Evolutionary conservation across 371 early-diverging fungal genomes (phyloP).

Genomic region (Mycotypha africana): DNA sequence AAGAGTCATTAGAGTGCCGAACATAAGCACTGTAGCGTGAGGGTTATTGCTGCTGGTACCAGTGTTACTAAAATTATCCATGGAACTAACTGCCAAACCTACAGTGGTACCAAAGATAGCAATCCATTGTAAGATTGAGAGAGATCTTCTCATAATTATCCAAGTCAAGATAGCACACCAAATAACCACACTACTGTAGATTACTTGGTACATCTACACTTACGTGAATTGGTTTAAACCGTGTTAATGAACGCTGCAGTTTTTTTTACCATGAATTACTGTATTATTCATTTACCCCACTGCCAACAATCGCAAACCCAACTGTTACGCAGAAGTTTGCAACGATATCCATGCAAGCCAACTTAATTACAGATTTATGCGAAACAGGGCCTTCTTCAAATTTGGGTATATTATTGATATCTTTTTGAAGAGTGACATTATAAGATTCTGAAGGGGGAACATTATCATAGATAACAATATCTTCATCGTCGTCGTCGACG

Average conservation of each 20-base stretch:
- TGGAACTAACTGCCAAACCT: slow-evolving; percentile 61
- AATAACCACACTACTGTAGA: slow-evolving; percentile 69
- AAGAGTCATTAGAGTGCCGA: slow-evolving; percentile 51
- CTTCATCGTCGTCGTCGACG: too few relatives aligned
- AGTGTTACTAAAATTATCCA: slow-evolving; percentile 23
- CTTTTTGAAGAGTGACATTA: not conserved
- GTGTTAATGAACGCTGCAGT: not conserved
- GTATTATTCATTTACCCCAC: slow-evolving; percentile 48
- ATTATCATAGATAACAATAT: too few relatives aligned
- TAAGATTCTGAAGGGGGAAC: not conserved
- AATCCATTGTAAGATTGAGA: slow-evolving; percentile 58
- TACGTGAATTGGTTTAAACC: not conserved
- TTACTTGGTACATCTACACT: slow-evolving; percentile 63
- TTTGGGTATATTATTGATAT: not conserved
- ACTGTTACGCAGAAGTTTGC: slow-evolving; percentile 67
- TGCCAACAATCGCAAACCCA: slow-evolving; percentile 71
- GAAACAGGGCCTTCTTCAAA: slow-evolving; percentile 29
- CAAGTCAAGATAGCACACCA: slow-evolving; percentile 69
- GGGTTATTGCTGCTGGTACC: slow-evolving; percentile 2
- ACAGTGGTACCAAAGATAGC: slow-evolving; percentile 61
- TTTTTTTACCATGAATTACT: too few relatives aligned
- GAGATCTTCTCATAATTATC: slow-evolving; percentile 48
- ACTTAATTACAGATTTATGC: slow-evolving; percentile 47
- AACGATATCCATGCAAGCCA: slow-evolving; percentile 59
- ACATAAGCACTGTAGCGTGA: slow-evolving; percentile 15